Evolutionary conservation across 2,329 filamentous ascomycete species (phyloP).

Genomic region (Neonectria sp.): DNA sequence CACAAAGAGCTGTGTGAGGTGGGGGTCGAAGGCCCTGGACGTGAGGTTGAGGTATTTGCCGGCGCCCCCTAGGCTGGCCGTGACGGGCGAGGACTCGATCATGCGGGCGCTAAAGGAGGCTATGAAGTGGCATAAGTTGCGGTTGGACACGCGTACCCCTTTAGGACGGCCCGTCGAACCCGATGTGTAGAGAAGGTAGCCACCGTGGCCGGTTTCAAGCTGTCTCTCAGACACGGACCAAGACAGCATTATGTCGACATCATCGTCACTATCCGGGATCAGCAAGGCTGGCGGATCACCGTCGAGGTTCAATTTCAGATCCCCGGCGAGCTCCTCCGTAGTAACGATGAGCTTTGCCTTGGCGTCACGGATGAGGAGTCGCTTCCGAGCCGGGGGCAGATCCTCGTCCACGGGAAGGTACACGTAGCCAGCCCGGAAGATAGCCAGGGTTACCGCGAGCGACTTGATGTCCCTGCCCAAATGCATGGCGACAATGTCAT

Average conservation of each 20-base stretch:
- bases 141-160: conserved; percentile 74
- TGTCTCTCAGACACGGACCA: conserved; percentile 2
- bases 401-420: conserved; percentile 75
- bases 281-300: not conserved
- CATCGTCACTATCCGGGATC: not conserved
- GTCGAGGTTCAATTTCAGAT: conserved; percentile 17
- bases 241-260: not conserved
- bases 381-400: conserved; percentile 71
- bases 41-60: conserved; percentile 46
- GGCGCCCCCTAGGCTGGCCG: conserved; percentile 36
- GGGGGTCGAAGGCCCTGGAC: conserved; percentile 45
- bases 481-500: conserved; percentile 70
- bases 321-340: conserved; percentile 47
- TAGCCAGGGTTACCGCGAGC: conserved; percentile 74
- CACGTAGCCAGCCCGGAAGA: conserved; percentile 74
- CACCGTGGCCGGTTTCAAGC: conserved; percentile 54
- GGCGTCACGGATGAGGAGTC: conserved; percentile 74
- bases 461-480: conserved; percentile 77
- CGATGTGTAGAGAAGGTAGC: conserved; percentile 77
- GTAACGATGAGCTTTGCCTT: conserved; percentile 65
- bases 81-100: conserved; percentile 29
- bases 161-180: conserved; percentile 77
- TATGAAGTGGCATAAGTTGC: conserved; percentile 58
- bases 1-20: conserved; percentile 45
- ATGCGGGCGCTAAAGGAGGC: conserved; percentile 19